phyloP scores from a whole-genome alignment of 2,329 filamentous ascomycete species.

The Magnaporthales sp. region DNA sequence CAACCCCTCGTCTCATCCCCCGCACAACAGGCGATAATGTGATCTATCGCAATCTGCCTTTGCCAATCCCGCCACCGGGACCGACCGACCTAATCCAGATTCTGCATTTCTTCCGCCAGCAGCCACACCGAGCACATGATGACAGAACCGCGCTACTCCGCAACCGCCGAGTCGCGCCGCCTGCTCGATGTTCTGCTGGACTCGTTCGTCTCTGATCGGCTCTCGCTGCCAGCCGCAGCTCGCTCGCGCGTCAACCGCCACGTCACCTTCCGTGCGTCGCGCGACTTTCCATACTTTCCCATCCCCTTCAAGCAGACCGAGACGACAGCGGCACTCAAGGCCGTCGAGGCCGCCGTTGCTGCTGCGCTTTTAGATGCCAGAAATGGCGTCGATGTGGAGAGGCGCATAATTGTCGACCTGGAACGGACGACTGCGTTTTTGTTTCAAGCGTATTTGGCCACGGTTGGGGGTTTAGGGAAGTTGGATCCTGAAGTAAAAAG shows the following conservation, averaged over 20 bases:
- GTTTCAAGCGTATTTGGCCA: conserved; percentile 51
- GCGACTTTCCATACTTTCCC: conserved; percentile 21
- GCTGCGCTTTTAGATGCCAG: conserved; percentile 29
- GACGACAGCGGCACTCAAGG: conserved; percentile 40
- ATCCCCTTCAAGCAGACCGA: conserved; percentile 32
- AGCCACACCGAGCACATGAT: neutral
- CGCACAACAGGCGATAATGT: neutral
- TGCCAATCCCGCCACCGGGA: neutral
- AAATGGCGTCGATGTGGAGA: neutral
- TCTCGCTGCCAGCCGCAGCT: neutral
- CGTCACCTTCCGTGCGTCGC: conserved; percentile 7
- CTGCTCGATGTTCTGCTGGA: neutral
- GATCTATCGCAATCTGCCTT: neutral
- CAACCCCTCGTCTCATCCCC: neutral
- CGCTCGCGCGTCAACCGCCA: neutral
- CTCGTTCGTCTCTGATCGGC: neutral
- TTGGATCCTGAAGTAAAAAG: conserved; percentile 33
- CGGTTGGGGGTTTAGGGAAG: conserved; percentile 43
- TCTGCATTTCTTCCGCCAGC: too few relatives aligned
- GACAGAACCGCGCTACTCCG: neutral
- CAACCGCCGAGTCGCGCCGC: neutral
- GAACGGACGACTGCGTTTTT: conserved; percentile 45
- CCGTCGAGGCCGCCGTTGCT: conserved; percentile 49
- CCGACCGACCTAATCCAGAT: neutral
- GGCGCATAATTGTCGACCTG: conserved; percentile 30